Evolutionary conservation across 192 early-diverging fungal species (phyloP), one percentile per base, ranked within the genome.

Genomic region (Chytriomyces sp.): DNA sequence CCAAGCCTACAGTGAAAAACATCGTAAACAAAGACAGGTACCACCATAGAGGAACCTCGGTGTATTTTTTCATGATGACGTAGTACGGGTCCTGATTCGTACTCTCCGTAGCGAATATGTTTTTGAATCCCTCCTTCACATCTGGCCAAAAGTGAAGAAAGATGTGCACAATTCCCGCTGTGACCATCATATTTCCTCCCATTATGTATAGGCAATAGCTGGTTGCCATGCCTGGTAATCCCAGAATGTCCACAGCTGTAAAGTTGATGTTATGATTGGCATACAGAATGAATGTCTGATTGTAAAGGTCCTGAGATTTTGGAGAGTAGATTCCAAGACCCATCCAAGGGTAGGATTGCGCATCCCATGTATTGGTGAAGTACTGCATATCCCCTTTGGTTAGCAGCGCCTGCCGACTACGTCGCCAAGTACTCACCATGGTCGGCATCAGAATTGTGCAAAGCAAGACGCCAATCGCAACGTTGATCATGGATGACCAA

Each of bases 11-110:
- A 19, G 4, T 44, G 19, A 25, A 17, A 40, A 52, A 52, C 22
- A 66, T 28, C 8, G n/a, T 31, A 52, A 66, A 31, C 22, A 66
- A 8, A 22, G 22, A 19, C 26, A 66, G 22, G 44, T 66, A 66
- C 39, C 39, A 41, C 40, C 40, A 66, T 10, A 66, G 8, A 14
- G 64, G 44, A 8, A 32, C 64, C 52, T 66, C 64, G 19, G 14
- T 40, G 64, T 66, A 66, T 32, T 66, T 66, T 28, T 12, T 14
- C 64, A 66, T 66, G 22, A 66, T 19, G 25, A 52, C 12, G 64
- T 52, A 66, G 44, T 66, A 66, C 28, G 64, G 64, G 44, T 66
- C 64, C n/a, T 19, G 22, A 44, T 66, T 66, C 31, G 64, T 52
- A n/a, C 34, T 39, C 10, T 52, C 44, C 19, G 22, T 44, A 10